Base-by-base conservation (phyloP, 345 rosid genomes). In the Firmiana major region DNA sequence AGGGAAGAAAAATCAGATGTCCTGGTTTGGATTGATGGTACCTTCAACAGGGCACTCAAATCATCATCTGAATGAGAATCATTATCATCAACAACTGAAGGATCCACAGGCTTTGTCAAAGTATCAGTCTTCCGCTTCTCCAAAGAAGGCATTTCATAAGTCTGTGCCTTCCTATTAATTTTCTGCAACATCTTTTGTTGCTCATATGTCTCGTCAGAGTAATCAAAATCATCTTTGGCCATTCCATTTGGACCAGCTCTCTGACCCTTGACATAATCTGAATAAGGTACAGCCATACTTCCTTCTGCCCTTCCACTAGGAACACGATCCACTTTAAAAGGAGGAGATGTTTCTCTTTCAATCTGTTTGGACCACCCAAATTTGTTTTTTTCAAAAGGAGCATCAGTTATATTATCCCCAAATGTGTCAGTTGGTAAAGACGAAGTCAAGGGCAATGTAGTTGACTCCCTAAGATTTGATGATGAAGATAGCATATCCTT, bases 41-140 rank as follows among this genome's bases (percentile, higher is more conserved):
- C 93, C 89, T 85, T 79, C 82, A 89, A 57, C 67, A 87, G 81
- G 60, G 83, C 83, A 82, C 75, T 81, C 17, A 89, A 83, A 81
- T 89, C 86, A 71, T 87, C 85, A 71, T 89, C 89, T 53, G 83
- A 64, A 71, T 76, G 72, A 60, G 80, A 81, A 65, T 75, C 63
- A 36, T 76, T 63, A 34, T 74, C 51, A 42, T 77, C 80, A 65
- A 58, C 68, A 15, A 63, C 46, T 12, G 79, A 65, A 54, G 46
- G 71, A 53, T 79, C 87, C 59, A 75, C 74, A 67, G 58, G 21
- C 63, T 82, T 83, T 43, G 12, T 62, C 60, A 34, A 59, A 68
- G 68, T 57, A 55, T 83, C 84, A 48, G 53, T 58, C 79, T 75
- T 77, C 48, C 0, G 53, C 57, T 36, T 79, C 49, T 81, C 84